phyloP scores from a whole-genome alignment of 2,329 filamentous ascomycete genomes.

The Xylariomycetidae sp. region DNA sequence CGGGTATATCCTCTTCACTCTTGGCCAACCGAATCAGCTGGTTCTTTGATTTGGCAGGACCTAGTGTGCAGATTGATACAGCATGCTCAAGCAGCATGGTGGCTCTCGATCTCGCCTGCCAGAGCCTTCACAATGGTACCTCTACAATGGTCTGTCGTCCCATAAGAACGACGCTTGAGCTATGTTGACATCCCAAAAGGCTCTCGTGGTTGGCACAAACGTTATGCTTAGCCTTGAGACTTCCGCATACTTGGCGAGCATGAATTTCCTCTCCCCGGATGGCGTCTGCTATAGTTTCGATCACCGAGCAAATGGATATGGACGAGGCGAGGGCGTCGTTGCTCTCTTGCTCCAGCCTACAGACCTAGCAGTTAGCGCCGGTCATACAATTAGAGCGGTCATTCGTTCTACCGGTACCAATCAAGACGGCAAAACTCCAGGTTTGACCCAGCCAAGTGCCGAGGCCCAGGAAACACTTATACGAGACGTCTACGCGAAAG shows the following conservation, averaged over 20 bases:
- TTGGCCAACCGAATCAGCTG: constrained; percentile 30
- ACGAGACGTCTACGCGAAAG: constrained; percentile 24
- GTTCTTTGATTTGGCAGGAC: constrained; percentile 28
- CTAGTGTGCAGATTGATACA: constrained; percentile 6
- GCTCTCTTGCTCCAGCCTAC: constrained; percentile 36
- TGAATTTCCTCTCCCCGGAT: constrained; percentile 22
- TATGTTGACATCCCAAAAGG: constrained; percentile 1
- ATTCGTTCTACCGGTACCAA: constrained; percentile 35
- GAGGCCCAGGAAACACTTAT: constrained; percentile 32
- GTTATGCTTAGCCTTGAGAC: constrained; percentile 3
- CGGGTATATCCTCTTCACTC: constrained; percentile 17
- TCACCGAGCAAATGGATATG: constrained; percentile 41
- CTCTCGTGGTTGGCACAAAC: constrained; percentile 8
- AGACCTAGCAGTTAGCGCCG: constrained; percentile 37
- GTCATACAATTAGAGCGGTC: constrained; percentile 31
- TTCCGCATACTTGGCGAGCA: constrained; percentile 10
- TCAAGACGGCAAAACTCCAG: constrained; percentile 37
- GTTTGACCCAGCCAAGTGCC: constrained; percentile 41
- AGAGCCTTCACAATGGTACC: neutral
- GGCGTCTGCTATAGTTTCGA: constrained; percentile 32
- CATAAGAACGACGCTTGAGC: neutral
- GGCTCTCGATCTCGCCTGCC: constrained; percentile 5
- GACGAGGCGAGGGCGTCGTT: constrained; percentile 40
- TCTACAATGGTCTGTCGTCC: constrained; percentile 7
- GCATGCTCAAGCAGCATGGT: constrained; percentile 10